These are phyloP conservation scores for Scedosporium apiospermum DNA, from an alignment of 2,329 filamentous ascomycete species.

Conservation along the genomic window DNA sequence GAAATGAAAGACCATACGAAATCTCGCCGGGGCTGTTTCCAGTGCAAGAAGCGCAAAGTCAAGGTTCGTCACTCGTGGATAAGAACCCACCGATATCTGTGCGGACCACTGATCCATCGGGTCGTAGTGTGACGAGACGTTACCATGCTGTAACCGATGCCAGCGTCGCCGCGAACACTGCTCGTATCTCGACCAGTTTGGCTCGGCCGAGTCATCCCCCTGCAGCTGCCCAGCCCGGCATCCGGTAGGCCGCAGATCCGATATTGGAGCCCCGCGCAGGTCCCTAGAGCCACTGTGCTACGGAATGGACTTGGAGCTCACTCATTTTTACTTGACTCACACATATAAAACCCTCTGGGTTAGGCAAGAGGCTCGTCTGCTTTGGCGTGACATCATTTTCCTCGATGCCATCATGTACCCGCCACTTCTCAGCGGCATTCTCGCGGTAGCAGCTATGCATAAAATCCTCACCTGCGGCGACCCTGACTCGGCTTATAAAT, in stretches of 20 bases:
- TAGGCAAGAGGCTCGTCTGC: conserved; percentile 7
- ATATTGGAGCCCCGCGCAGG: background rate
- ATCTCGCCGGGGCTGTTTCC: conserved; percentile 10
- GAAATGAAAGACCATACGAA: conserved; percentile 8
- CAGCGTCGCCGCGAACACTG: conserved; percentile 8
- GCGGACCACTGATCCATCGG: background rate
- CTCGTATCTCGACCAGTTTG: conserved; percentile 10
- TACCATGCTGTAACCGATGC: conserved; percentile 10
- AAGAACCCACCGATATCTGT: background rate
- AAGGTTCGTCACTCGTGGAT: conserved; percentile 5
- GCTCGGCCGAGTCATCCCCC: background rate
- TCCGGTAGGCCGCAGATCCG: background rate
- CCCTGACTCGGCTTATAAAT: background rate
- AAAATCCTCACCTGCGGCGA: conserved; percentile 5
- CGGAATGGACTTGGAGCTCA: conserved; percentile 9
- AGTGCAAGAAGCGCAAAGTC: conserved; percentile 12
- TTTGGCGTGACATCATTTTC: conserved; percentile 13
- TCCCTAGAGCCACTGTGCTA: background rate
- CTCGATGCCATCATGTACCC: conserved; percentile 9
- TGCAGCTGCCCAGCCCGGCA: background rate
- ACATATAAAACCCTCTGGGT: conserved; percentile 11
- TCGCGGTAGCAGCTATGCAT: conserved; percentile 12
- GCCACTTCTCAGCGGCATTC: conserved; percentile 9
- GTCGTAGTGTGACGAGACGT: conserved; percentile 11
- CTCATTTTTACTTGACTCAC: conserved; percentile 10